Evolutionary conservation across 805 yeast genomes (phyloP), one percentile per base, ranked within the genome.

Genomic region (Jamesozyma spencerorum): DNA sequence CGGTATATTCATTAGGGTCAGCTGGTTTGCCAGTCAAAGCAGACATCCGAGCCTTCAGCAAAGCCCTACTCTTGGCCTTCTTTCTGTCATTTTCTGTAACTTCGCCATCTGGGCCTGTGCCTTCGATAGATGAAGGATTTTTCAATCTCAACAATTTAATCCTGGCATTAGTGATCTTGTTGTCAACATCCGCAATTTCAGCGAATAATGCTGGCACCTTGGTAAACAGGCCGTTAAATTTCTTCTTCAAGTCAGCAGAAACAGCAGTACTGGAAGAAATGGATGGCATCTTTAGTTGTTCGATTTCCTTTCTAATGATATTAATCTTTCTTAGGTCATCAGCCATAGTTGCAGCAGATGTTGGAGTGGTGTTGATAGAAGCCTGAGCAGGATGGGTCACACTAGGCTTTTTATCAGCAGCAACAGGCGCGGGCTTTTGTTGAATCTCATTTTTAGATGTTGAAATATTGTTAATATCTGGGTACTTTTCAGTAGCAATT

Each of bases 101-200:
- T 44, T 77, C 77, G 24, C 97, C 97, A 53, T 81, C 77, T 36
- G 86, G 81, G 6, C 97, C 97, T 5, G 92, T 75, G 4, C 96
- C 97, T 20, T 70, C 68, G 62, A 86, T 70, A 3, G 79, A 70
- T 2, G 77, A 72, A 10, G 96, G 95, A 53, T 83, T 73, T 47
- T 75, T 76, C 49, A 72, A 59, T 50, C 80, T 77, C 57, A 74
- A 77, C 13, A 81, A 54, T 49, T 81, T 83, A 42, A 83, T 68
- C 50, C 79, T 85, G 1, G 81, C 74, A 19, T 66, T 63, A 13
- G 83, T 72, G 42, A 90, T 83, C 31, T 81, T 79, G 20, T 72
- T 73, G 49, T 85, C 94, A 27, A 81, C 71, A 24, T 71, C 57
- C 34, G 75, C 65, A 41, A 92, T 80, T 34, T 73, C 72, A 11